Percentiles rank a stretch among this genome's conserved stretches.
These are phyloP conservation scores for Pseudocercospora fijiensis DNA, from an alignment of 2,329 filamentous ascomycete genomes.

Conservation along the genomic window DNA sequence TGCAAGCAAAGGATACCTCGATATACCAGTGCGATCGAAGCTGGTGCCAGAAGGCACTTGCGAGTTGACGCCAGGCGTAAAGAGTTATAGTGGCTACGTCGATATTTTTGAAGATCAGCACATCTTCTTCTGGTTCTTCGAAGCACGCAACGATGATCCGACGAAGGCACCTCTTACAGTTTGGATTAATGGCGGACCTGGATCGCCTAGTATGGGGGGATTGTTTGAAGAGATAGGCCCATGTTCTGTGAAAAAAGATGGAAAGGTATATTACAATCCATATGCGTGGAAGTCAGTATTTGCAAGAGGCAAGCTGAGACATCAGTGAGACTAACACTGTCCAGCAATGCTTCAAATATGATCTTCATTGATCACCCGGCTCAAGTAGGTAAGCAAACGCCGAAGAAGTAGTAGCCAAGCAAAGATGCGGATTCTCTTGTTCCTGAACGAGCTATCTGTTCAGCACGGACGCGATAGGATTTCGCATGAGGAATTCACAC, in stretches of 20 bases:
- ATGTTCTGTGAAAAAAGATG: conserved; percentile 47
- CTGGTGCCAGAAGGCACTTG: conserved; percentile 49
- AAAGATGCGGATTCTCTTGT: neutral
- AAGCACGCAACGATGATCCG: conserved; percentile 52
- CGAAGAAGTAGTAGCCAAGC: neutral
- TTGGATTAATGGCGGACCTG: conserved; percentile 63
- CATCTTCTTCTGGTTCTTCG: conserved; percentile 67
- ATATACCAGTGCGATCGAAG: conserved; percentile 59
- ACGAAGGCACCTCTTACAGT: conserved; percentile 57
- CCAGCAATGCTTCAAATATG: conserved; percentile 59
- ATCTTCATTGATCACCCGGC: conserved; percentile 68
- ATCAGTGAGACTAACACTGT: neutral
- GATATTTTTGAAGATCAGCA: conserved; percentile 40
- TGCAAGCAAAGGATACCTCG: conserved; percentile 46
- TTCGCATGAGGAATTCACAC: neutral
- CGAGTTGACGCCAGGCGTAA: conserved; percentile 53
- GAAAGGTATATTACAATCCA: conserved; percentile 57
- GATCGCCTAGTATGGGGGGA: conserved; percentile 53
- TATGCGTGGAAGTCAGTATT: conserved; percentile 57
- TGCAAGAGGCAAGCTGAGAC: neutral
- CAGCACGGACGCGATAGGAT: too few species aligned
- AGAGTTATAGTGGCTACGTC: conserved; percentile 48
- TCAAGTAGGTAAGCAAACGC: neutral
- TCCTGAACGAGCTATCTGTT: neutral
- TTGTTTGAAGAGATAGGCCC: conserved; percentile 53